These are phyloP conservation scores for Candida awuae DNA, from an alignment of 805 yeast genomes.

Conservation along the genomic window DNA sequence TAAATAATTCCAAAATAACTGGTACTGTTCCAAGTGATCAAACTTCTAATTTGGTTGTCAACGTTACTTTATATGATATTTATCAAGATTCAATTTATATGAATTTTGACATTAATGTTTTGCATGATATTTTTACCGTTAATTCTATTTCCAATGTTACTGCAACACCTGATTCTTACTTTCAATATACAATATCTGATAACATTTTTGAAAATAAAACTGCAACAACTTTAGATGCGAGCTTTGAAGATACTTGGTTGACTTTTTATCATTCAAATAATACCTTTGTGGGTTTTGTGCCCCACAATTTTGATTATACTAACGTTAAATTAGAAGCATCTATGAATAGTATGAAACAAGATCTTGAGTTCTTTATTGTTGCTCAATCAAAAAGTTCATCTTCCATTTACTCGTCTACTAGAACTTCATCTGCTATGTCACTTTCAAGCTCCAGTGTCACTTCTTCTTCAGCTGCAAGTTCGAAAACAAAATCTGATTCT, in stretches of 20 bases:
- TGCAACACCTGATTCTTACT: constrained; percentile 58
- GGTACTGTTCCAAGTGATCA: constrained; percentile 52
- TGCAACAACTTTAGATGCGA: constrained; percentile 41
- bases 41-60: constrained; percentile 35
- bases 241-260: constrained; percentile 54
- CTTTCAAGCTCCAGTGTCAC: no score
- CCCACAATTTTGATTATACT: constrained; percentile 37
- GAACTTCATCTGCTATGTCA: constrained; percentile 15
- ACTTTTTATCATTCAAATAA: constrained; percentile 48
- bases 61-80: constrained; percentile 49
- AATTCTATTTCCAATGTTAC: constrained; percentile 47
- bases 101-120: constrained; percentile 48
- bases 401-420: constrained; percentile 17
- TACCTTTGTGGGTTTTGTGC: constrained; percentile 64
- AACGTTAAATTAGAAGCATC: constrained; percentile 36
- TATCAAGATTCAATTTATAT: constrained; percentile 54
- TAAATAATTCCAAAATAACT: constrained; percentile 32
- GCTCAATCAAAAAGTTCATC: constrained; percentile 36
- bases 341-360: constrained; percentile 30
- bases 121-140: constrained; percentile 49
- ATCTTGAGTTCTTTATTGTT: constrained; percentile 41
- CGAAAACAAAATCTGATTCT: no score
- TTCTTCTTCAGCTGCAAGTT: no score
- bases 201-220: constrained; percentile 50
- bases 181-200: constrained; percentile 46